phyloP scores from a whole-genome alignment of 345 rosid species.

The Gossypium herbaceum region DNA sequence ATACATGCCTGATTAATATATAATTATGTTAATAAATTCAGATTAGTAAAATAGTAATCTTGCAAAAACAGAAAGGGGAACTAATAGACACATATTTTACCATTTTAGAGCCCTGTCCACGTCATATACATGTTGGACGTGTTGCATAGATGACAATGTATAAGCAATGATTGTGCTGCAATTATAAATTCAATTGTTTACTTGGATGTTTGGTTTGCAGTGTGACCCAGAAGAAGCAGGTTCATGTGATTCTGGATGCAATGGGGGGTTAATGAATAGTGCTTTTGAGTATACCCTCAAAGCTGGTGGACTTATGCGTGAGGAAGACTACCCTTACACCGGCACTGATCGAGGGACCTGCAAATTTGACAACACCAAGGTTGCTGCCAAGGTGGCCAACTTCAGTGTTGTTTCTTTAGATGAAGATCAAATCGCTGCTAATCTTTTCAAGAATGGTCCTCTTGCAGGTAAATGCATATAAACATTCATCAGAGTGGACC shows the following conservation, averaged over 20 bases:
- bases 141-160: too few relatives aligned
- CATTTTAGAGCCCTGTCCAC: too few relatives aligned
- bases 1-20: too few relatives aligned
- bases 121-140: too few relatives aligned
- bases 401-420: slow-evolving; percentile 81
- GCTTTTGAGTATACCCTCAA: slow-evolving; percentile 84
- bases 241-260: slow-evolving; percentile 85
- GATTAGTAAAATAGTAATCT: too few relatives aligned
- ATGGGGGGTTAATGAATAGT: slow-evolving; percentile 87
- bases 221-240: slow-evolving; percentile 85
- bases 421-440: slow-evolving; percentile 91
- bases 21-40: too few relatives aligned
- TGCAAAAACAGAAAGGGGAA: too few relatives aligned
- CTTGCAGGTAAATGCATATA: slow-evolving; percentile 55
- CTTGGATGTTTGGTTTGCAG: slow-evolving; percentile 33
- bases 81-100: too few relatives aligned
- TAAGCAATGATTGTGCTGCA: too few relatives aligned
- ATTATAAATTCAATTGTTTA: background rate
- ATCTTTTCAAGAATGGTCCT: slow-evolving; percentile 87
- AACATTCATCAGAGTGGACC: too few relatives aligned
- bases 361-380: slow-evolving; percentile 75
- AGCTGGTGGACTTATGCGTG: slow-evolving; percentile 88
- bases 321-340: slow-evolving; percentile 86
- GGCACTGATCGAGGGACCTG: slow-evolving; percentile 63
- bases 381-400: slow-evolving; percentile 78